Conservation (phyloP, 495 filamentous ascomycete species). For the Alectoria sarmentosa region DNA sequence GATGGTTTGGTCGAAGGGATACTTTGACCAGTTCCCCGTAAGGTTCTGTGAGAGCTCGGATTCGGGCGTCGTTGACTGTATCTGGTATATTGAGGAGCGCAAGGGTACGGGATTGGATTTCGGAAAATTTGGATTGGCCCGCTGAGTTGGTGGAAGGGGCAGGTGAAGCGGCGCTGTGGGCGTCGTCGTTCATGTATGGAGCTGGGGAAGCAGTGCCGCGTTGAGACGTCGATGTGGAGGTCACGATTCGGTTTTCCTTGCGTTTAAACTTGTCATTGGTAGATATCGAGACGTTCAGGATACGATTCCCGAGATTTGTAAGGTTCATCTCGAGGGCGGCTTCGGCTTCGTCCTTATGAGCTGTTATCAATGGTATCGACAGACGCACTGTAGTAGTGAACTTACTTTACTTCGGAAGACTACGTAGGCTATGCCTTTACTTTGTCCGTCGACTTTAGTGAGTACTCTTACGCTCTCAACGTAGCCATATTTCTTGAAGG, state of each 20-base stretch:
- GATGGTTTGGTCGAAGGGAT: constrained; percentile 59
- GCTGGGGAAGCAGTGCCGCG: constrained; percentile 34
- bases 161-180: constrained; percentile 22
- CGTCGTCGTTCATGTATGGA: constrained; percentile 26
- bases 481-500: constrained; percentile 68
- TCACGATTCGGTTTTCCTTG: constrained; percentile 37
- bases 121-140: constrained; percentile 9
- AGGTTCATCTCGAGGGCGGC: constrained; percentile 64
- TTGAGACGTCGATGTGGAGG: constrained; percentile 21
- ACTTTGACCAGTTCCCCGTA: constrained; percentile 50
- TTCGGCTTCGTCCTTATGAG: constrained; percentile 51
- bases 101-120: constrained; percentile 44
- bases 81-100: constrained; percentile 57
- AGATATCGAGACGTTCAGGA: constrained; percentile 62
- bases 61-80: constrained; percentile 56
- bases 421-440: constrained; percentile 70
- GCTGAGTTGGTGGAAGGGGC: constrained; percentile 14
- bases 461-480: constrained; percentile 63
- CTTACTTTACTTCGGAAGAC: constrained; percentile 63
- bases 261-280: constrained; percentile 42
- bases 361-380: constrained; percentile 16
- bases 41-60: constrained; percentile 54
- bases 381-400: neutral
- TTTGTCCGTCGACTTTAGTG: constrained; percentile 53
- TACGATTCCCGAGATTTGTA: constrained; percentile 59